A percentile compares a stretch with the other conserved stretches of the same genome.
phyloP scores from a whole-genome alignment of 306 rosid genomes.

The Gynostemma pentaphyllum region DNA sequence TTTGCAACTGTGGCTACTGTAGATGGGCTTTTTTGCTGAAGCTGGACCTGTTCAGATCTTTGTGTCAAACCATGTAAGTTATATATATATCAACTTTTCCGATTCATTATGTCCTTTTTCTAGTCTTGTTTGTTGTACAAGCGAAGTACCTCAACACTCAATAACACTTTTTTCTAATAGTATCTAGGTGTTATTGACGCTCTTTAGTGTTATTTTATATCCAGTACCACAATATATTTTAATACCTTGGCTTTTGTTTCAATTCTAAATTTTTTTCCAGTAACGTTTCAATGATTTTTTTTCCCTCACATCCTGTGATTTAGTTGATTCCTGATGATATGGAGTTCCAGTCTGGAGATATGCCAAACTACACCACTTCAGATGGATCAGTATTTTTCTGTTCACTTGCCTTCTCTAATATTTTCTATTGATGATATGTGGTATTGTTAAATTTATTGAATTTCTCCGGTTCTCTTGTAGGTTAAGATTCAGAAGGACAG shows the following conservation, averaged over 20 bases:
- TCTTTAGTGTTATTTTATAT: background rate
- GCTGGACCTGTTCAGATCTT: constrained; percentile 99
- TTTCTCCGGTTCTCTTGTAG: constrained; percentile 30
- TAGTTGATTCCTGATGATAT: constrained; percentile 97
- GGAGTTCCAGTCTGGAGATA: constrained; percentile 93
- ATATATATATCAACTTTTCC: background rate
- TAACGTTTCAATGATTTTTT: too few relatives aligned
- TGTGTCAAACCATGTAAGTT: constrained; percentile 90
- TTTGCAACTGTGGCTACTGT: constrained; percentile 15
- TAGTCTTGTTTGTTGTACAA: background rate
- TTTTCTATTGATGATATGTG: background rate
- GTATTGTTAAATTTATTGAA: background rate
- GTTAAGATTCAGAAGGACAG: constrained; percentile 97
- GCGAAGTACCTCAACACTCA: background rate
- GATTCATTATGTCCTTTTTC: background rate
- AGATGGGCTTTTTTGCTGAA: constrained; percentile 98
- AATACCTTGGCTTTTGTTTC: too few relatives aligned
- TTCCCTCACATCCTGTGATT: constrained; percentile 5
- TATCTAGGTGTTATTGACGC: background rate
- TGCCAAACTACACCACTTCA: constrained; percentile 92
- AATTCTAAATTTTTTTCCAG: too few relatives aligned
- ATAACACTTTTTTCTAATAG: background rate
- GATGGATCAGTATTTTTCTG: constrained; percentile 73
- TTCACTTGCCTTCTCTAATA: constrained; percentile 3
- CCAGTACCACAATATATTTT: too few relatives aligned